Base-by-base conservation (phyloP, 345 rosid species). In the Melaleuca alternifolia region DNA sequence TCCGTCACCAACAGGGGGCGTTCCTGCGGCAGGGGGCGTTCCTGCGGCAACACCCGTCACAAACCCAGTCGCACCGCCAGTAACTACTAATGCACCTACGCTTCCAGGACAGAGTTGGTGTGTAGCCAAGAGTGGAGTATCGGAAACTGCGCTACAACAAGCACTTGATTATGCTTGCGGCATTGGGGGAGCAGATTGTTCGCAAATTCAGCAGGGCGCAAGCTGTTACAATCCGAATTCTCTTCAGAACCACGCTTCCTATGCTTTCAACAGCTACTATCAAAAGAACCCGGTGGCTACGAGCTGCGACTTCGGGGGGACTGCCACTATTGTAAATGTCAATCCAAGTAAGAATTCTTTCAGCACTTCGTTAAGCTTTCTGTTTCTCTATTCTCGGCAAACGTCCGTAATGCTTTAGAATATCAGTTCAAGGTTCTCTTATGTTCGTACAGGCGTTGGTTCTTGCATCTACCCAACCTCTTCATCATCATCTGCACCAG, bases 81-180 rank as follows among this genome's bases (percentile, higher is more conserved):
- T 89, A 83, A 61, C 88, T 13, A 87, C 94, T 82, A 93, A 92
- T 91, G 89, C 95, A 85, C 96, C 99, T 11, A 93, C 93, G 30
- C 83, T 71, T 90, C 87, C 94, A 81, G 98, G 98, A 56, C 97
- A 95, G 89, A 92, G 95, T 91, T 98, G 99, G 99, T 98, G 99
- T 52, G 91, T 95, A 82, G 98, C 96, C 41, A 95, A 81, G 93
- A 86, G 87, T n/a, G 98, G 99, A 89, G 94, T 87, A 2, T 41
- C 91, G 7, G 93, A 93, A 88, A 85, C 88, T 52, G 87, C 93
- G 13, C 90, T 96, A 56, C 99, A 98, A 87, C 54, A 89, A 10
- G 99, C 94, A 21, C 91, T 98, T 89, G 99, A 98, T 89, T 98
- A 96, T 86, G 99, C 99, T 0, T 98, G 99, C 54, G 99, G 99